A percentile compares a stretch with the other conserved stretches of the same genome.
phyloP scores from a whole-genome alignment of 2,329 filamentous ascomycete genomes.

The Diplodia sapinea region DNA sequence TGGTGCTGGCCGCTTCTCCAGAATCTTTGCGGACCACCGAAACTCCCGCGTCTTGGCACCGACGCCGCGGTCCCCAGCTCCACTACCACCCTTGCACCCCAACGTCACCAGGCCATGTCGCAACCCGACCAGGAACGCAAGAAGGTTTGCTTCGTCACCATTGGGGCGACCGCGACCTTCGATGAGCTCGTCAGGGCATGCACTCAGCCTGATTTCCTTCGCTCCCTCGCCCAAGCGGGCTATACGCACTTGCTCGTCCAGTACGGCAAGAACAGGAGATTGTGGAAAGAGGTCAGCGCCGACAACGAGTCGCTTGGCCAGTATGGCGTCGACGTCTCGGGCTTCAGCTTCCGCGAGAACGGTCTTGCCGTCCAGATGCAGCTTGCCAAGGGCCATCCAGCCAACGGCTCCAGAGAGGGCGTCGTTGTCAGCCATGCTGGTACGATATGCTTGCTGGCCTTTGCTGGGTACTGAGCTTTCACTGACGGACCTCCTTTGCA shows the following conservation, averaged over 20 bases:
- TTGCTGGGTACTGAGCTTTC: neutral
- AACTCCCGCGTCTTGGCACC: conserved; percentile 26
- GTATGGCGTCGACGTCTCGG: conserved; percentile 54
- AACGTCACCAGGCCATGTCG: neutral
- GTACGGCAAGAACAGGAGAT: conserved; percentile 70
- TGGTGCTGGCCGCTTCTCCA: conserved; percentile 17
- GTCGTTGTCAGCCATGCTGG: conserved; percentile 89
- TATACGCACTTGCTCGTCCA: conserved; percentile 81
- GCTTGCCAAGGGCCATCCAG: conserved; percentile 52
- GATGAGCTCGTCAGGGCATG: conserved; percentile 70
- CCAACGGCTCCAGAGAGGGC: conserved; percentile 60
- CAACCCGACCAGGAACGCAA: conserved; percentile 23
- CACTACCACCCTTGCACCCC: neutral
- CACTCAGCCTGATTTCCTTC: conserved; percentile 67
- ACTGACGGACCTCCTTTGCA: conserved; percentile 8
- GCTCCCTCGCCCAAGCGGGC: conserved; percentile 60
- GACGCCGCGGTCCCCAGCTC: neutral
- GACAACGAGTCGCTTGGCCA: conserved; percentile 27
- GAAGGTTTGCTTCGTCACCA: conserved; percentile 79
- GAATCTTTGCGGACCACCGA: conserved; percentile 29
- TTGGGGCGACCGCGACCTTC: conserved; percentile 91
- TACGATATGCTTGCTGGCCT: conserved; percentile 46
- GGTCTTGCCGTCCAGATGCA: conserved; percentile 67
- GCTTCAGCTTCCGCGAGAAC: conserved; percentile 69
- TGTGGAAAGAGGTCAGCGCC: conserved; percentile 50